Percentiles rank a stretch among this genome's conserved stretches.
Evolutionary conservation across 306 rosid genomes (phyloP).

Genomic region (Casuarina equisetifolia): DNA sequence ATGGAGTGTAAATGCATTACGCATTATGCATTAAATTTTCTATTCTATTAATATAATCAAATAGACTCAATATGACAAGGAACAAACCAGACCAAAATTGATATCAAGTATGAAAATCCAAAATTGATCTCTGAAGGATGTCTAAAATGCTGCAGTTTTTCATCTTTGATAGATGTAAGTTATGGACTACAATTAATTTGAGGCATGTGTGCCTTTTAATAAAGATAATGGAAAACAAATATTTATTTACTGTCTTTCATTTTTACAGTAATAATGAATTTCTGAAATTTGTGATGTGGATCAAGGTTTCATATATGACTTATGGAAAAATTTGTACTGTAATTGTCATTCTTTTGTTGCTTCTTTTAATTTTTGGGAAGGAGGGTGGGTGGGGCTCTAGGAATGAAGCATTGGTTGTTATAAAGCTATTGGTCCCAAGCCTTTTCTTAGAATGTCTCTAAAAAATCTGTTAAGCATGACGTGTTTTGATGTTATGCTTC

Average conservation of each 20-base stretch:
- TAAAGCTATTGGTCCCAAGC: too few species aligned
- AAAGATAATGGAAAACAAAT: neutral
- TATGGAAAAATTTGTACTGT: neutral
- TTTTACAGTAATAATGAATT: neutral
- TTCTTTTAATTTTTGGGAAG: neutral
- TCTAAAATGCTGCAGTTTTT: neutral
- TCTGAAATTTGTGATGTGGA: neutral
- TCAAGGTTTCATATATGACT: neutral
- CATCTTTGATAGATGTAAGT: neutral
- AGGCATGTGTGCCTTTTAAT: neutral
- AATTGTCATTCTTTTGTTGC: neutral
- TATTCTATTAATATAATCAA: neutral
- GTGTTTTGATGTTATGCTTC: too few species aligned
- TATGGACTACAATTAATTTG: neutral
- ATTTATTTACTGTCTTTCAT: neutral
- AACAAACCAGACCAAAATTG: neutral
- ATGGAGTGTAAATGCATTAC: neutral
- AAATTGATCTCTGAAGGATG: neutral
- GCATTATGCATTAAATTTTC: neutral
- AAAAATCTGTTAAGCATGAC: too few species aligned
- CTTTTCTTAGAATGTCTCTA: too few species aligned
- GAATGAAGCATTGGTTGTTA: too few species aligned
- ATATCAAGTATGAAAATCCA: constrained; percentile 12
- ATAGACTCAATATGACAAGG: constrained; percentile 3
- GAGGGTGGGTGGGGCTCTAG: too few species aligned